Evolutionary conservation across 2,329 filamentous ascomycete species (phyloP).

Genomic region (Fusarium multiceps): DNA sequence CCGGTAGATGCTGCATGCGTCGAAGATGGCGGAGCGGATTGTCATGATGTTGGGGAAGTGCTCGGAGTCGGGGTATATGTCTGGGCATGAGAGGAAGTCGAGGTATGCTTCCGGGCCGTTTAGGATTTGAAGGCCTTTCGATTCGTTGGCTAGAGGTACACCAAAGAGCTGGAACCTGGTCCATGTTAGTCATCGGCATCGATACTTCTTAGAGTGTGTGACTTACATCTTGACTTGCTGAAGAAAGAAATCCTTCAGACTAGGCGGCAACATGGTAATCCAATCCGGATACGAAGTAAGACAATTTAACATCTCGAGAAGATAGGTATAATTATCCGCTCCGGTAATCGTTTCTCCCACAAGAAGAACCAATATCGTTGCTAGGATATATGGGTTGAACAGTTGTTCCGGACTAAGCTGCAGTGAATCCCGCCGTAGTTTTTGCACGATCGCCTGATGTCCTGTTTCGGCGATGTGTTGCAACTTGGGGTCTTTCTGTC

Average conservation of each 20-base stretch:
- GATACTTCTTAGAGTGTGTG: rapidly evolving
- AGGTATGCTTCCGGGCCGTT: conserved; percentile 41
- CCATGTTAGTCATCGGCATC: neutral
- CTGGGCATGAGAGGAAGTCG: conserved; percentile 44
- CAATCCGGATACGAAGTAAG: conserved; percentile 41
- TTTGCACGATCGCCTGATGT: conserved; percentile 51
- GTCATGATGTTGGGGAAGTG: conserved; percentile 33
- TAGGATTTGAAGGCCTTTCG: conserved; percentile 44
- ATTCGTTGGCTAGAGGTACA: conserved; percentile 43
- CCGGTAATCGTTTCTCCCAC: conserved; percentile 57
- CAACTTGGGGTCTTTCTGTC: conserved; percentile 48
- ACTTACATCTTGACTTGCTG: conserved; percentile 50
- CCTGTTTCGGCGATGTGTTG: conserved; percentile 49
- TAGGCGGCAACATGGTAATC: conserved; percentile 27
- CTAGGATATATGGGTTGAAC: conserved; percentile 52
- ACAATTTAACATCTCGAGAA: conserved; percentile 52
- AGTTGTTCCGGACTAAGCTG: conserved; percentile 45
- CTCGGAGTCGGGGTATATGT: conserved; percentile 33
- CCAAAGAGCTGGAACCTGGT: conserved; percentile 49
- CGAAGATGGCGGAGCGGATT: conserved; percentile 42
- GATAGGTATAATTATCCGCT: conserved; percentile 51
- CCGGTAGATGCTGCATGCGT: conserved; percentile 46
- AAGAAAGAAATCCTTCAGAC: conserved; percentile 44
- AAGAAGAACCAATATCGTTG: conserved; percentile 53
- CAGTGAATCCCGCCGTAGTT: conserved; percentile 49